phyloP scores from a whole-genome alignment of 2,329 filamentous ascomycete species.

The Sodiomyces alkalinus region DNA sequence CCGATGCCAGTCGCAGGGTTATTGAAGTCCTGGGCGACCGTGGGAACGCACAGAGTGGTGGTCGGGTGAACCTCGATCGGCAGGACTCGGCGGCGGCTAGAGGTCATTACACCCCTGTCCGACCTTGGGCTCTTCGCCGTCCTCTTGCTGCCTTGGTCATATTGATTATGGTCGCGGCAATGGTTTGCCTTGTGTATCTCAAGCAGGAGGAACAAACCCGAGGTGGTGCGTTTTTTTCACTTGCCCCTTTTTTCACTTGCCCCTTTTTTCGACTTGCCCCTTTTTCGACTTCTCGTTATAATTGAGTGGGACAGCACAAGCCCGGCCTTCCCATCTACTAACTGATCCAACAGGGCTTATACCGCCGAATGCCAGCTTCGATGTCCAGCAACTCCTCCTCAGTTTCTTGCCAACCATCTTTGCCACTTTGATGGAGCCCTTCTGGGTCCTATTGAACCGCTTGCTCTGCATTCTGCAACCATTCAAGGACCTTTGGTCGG shows the following conservation, averaged over 20 bases:
- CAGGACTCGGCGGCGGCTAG: background rate
- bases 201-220: slow-evolving; percentile 5
- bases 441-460: slow-evolving; percentile 39
- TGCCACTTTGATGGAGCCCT: slow-evolving; percentile 39
- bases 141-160: slow-evolving; percentile 1
- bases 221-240: slow-evolving; percentile 5
- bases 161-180: slow-evolving; percentile 2
- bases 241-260: too few relatives aligned
- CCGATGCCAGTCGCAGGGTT: background rate
- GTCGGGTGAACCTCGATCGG: background rate
- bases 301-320: too few relatives aligned
- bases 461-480: slow-evolving; percentile 38
- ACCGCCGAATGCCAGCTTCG: slow-evolving; percentile 15
- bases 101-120: slow-evolving; percentile 5
- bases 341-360: slow-evolving; percentile 12
- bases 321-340: too few relatives aligned
- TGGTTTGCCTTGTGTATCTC: slow-evolving; percentile 4
- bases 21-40: slow-evolving; percentile 4
- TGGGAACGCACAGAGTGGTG: background rate
- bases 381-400: slow-evolving; percentile 21
- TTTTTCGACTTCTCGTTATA: too few relatives aligned
- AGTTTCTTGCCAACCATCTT: slow-evolving; percentile 38
- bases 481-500: slow-evolving; percentile 29
- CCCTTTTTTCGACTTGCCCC: too few relatives aligned
- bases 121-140: slow-evolving; percentile 1